Percentiles rank a stretch among this genome's conserved stretches.
Evolutionary conservation across 768 basidiomycete species (phyloP).

Genomic region (Podaxis carcinomalis): DNA sequence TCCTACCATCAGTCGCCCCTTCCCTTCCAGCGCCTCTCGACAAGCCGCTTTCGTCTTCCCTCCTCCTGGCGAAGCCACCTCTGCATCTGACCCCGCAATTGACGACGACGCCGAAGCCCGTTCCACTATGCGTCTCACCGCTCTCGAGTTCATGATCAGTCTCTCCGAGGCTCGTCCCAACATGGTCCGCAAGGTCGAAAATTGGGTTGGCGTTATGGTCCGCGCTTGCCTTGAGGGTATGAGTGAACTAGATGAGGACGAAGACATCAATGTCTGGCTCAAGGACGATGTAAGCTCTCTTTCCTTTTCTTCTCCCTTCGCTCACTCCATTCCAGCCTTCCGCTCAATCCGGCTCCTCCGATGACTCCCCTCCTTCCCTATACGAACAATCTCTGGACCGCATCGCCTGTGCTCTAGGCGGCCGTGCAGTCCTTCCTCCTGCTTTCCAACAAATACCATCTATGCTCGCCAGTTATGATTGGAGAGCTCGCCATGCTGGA

Average conservation of each 20-base stretch:
- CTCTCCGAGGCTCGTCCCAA: conserved; percentile 70
- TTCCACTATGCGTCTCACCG: conserved; percentile 64
- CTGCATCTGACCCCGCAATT: conserved; percentile 31
- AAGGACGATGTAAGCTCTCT: conserved; percentile 62
- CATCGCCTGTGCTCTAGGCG: conserved; percentile 76
- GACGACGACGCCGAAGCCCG: conserved; percentile 60
- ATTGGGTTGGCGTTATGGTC: conserved; percentile 69
- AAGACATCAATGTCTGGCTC: conserved; percentile 55
- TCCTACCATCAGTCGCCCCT: conserved; percentile 44
- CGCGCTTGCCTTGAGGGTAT: conserved; percentile 79
- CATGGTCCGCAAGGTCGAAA: conserved; percentile 64
- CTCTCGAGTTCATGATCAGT: conserved; percentile 80
- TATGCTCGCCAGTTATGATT: conserved; percentile 79
- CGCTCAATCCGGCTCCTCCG: conserved; percentile 51
- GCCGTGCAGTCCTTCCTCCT: conserved; percentile 68
- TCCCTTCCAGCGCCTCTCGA: conserved; percentile 28
- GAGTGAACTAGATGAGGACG: conserved; percentile 67
- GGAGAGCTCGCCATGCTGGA: conserved; percentile 82
- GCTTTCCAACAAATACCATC: conserved; percentile 81
- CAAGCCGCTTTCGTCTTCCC: conserved; percentile 39
- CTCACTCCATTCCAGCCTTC: conserved; percentile 45
- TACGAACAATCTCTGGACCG: conserved; percentile 85
- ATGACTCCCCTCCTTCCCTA: conserved; percentile 64
- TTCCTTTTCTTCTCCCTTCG: background rate
- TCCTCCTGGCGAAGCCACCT: conserved; percentile 19